Conservation (phyloP, 163 green algal species). For the Scenedesmus sp. region DNA sequence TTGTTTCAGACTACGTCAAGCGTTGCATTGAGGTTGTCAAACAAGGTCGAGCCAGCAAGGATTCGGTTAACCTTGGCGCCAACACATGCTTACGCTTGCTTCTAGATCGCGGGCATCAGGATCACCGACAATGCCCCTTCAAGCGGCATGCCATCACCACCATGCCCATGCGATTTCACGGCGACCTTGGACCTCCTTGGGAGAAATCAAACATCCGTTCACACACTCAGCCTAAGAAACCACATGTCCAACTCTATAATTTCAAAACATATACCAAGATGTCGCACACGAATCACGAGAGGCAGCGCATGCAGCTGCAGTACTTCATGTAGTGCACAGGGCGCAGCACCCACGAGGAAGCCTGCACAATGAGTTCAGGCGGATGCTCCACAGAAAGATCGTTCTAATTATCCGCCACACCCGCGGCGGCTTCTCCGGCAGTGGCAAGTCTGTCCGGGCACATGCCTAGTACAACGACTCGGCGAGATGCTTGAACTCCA, state of each 20-base stretch:
- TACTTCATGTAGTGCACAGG: background rate
- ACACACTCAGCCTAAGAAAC: background rate
- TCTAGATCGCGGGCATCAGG: background rate
- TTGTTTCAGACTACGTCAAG: background rate
- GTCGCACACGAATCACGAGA: background rate
- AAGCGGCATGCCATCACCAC: background rate
- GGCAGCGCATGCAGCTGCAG: background rate
- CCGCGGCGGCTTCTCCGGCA: too few relatives aligned
- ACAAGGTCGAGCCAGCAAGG: background rate
- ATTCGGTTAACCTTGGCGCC: background rate
- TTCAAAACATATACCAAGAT: background rate
- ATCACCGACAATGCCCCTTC: too few relatives aligned
- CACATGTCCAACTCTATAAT: background rate
- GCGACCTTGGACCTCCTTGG: conserved; percentile 11
- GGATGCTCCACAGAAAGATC: too few relatives aligned
- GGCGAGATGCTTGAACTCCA: too few relatives aligned
- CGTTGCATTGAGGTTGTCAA: conserved; percentile 10
- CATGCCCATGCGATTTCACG: background rate
- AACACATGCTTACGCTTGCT: background rate
- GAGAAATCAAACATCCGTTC: background rate
- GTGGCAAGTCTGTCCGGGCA: too few relatives aligned
- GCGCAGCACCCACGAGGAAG: background rate
- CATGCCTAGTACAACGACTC: too few relatives aligned
- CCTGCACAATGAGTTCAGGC: too few relatives aligned
- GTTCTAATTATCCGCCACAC: too few relatives aligned